Percentiles rank a stretch among this genome's conserved stretches.
These are phyloP conservation scores for Streptanthus diversifolius DNA, from an alignment of 345 rosid species.

Conservation along the genomic window DNA sequence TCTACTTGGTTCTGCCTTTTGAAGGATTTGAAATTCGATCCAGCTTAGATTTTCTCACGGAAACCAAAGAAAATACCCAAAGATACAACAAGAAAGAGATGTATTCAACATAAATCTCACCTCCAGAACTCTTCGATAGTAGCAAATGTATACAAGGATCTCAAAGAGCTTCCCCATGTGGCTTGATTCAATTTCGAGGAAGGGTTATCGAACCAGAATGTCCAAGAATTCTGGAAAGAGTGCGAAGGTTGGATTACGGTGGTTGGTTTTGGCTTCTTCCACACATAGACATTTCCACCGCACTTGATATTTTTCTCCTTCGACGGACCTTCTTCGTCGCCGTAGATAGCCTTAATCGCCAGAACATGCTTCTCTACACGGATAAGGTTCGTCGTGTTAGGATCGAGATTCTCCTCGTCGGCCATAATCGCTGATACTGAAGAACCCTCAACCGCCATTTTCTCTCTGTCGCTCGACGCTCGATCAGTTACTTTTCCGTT, in stretches of 20 bases:
- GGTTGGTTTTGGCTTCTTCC: constrained; percentile 35
- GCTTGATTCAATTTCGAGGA: constrained; percentile 50
- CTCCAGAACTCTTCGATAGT: constrained; percentile 84
- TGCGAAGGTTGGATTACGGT: constrained; percentile 35
- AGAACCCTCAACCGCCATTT: constrained; percentile 18
- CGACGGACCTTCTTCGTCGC: constrained; percentile 35
- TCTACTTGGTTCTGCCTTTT: neutral
- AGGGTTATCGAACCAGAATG: constrained; percentile 85
- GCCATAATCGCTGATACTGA: constrained; percentile 8
- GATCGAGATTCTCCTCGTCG: constrained; percentile 29
- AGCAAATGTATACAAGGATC: constrained; percentile 60
- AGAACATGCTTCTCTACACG: constrained; percentile 14
- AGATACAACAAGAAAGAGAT: neutral
- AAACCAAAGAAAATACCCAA: neutral
- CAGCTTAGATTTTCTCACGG: neutral
- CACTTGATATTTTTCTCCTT: constrained; percentile 52
- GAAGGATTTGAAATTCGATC: neutral
- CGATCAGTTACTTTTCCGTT: constrained; percentile 25
- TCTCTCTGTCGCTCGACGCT: neutral
- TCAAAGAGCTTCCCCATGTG: constrained; percentile 77
- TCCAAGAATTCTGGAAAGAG: constrained; percentile 72
- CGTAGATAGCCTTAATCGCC: constrained; percentile 16
- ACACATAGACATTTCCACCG: neutral
- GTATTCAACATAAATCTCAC: constrained; percentile 29
- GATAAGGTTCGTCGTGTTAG: constrained; percentile 16